Conservation (phyloP, 2,329 filamentous ascomycete genomes). For the Fusarium begoniae region DNA sequence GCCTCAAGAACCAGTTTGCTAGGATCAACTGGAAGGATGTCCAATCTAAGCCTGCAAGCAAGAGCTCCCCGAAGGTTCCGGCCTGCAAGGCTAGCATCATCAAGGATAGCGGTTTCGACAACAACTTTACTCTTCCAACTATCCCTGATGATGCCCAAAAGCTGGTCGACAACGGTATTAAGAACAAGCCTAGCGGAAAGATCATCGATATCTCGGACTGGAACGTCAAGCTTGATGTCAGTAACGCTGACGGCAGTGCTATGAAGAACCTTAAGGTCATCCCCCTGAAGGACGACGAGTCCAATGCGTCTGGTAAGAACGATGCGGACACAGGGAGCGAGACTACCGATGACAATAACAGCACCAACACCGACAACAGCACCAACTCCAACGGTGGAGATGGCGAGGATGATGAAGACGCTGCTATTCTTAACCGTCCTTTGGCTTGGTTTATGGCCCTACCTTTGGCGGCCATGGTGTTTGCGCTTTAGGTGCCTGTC, state of each 20-base stretch:
- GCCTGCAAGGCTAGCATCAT: conserved; percentile 75
- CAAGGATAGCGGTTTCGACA: conserved; percentile 72
- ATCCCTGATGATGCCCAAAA: conserved; percentile 73
- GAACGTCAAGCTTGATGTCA: conserved; percentile 59
- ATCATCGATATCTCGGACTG: conserved; percentile 75
- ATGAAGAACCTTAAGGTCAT: conserved; percentile 59
- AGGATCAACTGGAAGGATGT: conserved; percentile 77
- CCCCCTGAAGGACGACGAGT: conserved; percentile 54
- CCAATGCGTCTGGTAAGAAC: conserved; percentile 59
- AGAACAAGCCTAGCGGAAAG: conserved; percentile 69
- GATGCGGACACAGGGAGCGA: conserved; percentile 47
- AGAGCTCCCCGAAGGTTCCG: conserved; percentile 62
- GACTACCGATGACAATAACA: conserved; percentile 35
- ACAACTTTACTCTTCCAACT: conserved; percentile 79
- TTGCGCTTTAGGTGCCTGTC: conserved; percentile 40
- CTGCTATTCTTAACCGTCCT: conserved; percentile 44
- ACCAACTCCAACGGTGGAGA: conserved; percentile 32
- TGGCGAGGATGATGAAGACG: conserved; percentile 44
- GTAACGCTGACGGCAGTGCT: conserved; percentile 51
- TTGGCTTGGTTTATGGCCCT: conserved; percentile 47
- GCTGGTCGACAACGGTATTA: conserved; percentile 81
- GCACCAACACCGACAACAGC: conserved; percentile 27
- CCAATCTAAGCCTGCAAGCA: conserved; percentile 67
- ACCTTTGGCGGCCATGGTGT: conserved; percentile 48
- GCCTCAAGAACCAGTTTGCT: conserved; percentile 78